Conservation (phyloP, 1,284 basidiomycete species). For the Meira miltonrushii region DNA sequence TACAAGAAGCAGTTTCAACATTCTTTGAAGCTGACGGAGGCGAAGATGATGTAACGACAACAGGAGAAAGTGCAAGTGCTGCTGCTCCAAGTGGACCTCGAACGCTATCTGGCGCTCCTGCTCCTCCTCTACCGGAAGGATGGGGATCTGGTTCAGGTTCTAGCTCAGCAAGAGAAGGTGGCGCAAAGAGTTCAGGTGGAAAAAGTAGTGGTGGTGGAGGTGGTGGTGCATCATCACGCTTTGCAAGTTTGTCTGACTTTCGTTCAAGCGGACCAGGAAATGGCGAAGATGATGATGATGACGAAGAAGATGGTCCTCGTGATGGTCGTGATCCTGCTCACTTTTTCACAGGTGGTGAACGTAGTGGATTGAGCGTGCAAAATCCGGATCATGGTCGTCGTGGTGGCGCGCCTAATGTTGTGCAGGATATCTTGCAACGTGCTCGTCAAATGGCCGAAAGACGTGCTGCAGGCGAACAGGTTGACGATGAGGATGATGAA, state of each 20-base stretch:
- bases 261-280: slow-evolving; percentile 9
- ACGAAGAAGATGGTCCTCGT: slow-evolving; percentile 38
- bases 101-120: slow-evolving; percentile 52
- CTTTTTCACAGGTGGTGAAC: slow-evolving; percentile 50
- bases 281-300: slow-evolving; percentile 21
- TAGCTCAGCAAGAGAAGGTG: slow-evolving; percentile 6
- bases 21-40: slow-evolving; percentile 43
- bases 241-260: slow-evolving; percentile 39
- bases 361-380: slow-evolving; percentile 81
- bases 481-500: slow-evolving; percentile 18
- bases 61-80: slow-evolving; percentile 13
- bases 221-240: slow-evolving; percentile 52
- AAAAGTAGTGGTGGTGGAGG: slow-evolving; percentile 15
- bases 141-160: slow-evolving; percentile 18
- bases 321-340: slow-evolving; percentile 43
- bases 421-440: slow-evolving; percentile 73
- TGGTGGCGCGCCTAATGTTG: slow-evolving; percentile 64
- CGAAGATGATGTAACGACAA: slow-evolving; percentile 1
- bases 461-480: slow-evolving; percentile 3
- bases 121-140: slow-evolving; percentile 29
- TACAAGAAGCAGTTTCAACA: slow-evolving; percentile 51
- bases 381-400: slow-evolving; percentile 64
- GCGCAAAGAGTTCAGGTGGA: slow-evolving; percentile 12
- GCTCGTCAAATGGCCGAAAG: slow-evolving; percentile 59
- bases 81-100: slow-evolving; percentile 37